These are phyloP conservation scores for Tothia fuscella DNA, from an alignment of 2,329 filamentous ascomycete species.

Conservation along the genomic window DNA sequence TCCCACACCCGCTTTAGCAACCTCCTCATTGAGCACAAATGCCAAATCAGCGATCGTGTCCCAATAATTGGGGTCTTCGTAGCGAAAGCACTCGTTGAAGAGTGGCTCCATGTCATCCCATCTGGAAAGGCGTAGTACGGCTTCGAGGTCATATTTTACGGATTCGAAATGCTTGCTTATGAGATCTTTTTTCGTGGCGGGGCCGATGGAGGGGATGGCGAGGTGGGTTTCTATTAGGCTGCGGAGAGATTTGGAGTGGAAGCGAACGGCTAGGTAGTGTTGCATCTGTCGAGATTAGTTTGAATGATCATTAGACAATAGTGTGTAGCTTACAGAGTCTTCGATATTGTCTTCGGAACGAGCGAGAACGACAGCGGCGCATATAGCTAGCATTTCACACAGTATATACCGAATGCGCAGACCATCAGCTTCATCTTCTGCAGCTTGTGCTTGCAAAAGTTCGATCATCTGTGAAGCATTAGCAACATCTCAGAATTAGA, in stretches of 20 bases:
- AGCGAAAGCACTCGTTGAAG: slow-evolving; percentile 34
- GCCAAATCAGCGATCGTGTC: slow-evolving; percentile 36
- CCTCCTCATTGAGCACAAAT: slow-evolving; percentile 29
- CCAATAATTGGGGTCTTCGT: slow-evolving; percentile 27
- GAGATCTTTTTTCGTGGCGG: slow-evolving; percentile 40
- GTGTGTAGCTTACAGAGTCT: background rate
- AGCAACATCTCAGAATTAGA: no score
- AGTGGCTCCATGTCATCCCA: slow-evolving; percentile 56
- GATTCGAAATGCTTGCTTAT: slow-evolving; percentile 52
- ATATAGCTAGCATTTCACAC: slow-evolving; percentile 54
- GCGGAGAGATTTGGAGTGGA: slow-evolving; percentile 50
- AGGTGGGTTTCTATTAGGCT: slow-evolving; percentile 18
- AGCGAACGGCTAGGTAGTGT: slow-evolving; percentile 49
- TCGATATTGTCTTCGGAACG: slow-evolving; percentile 31
- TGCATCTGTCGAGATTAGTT: slow-evolving; percentile 41
- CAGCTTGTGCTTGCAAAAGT: slow-evolving; percentile 20
- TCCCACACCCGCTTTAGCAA: slow-evolving; percentile 18
- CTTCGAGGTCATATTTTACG: slow-evolving; percentile 70
- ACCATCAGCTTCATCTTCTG: slow-evolving; percentile 27
- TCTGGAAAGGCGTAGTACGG: slow-evolving; percentile 50
- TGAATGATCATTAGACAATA: slow-evolving; percentile 14
- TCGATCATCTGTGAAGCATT: no score
- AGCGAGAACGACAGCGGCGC: slow-evolving; percentile 35
- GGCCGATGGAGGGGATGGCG: slow-evolving; percentile 26
- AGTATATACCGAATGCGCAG: slow-evolving; percentile 50